Evolutionary conservation across 1,284 basidiomycete species (phyloP).

Genomic region (Ceratobasidium sp.): DNA sequence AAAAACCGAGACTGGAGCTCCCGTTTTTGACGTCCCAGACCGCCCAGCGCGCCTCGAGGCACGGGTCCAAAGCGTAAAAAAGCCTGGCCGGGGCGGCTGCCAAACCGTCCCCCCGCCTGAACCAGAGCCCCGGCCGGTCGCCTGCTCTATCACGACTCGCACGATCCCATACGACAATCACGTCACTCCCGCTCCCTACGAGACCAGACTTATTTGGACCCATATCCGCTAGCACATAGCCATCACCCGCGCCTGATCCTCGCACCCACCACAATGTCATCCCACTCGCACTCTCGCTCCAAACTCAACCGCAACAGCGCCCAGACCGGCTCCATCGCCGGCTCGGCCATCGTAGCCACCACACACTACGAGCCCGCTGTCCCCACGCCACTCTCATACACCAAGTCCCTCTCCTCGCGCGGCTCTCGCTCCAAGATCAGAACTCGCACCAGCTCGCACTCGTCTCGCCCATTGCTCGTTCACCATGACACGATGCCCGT

Average conservation of each 20-base stretch:
- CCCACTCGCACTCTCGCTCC: conserved; percentile 28
- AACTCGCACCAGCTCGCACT: conserved; percentile 26
- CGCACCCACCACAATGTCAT: conserved; percentile 28
- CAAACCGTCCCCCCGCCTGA: conserved; percentile 25
- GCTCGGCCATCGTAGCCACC: conserved; percentile 1
- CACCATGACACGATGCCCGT: conserved; percentile 8
- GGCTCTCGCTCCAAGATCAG: conserved; percentile 32
- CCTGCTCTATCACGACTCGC: conserved; percentile 23
- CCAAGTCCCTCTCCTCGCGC: conserved; percentile 26
- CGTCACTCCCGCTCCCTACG: conserved; percentile 4
- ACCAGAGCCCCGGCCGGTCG: not conserved
- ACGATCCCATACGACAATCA: conserved; percentile 24
- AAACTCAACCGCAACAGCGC: conserved; percentile 31
- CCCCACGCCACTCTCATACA: conserved; percentile 21
- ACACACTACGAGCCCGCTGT: conserved; percentile 15
- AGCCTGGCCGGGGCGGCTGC: conserved; percentile 12
- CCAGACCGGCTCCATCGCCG: conserved; percentile 22
- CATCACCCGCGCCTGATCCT: not conserved
- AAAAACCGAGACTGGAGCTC: conserved; percentile 22
- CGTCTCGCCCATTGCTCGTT: conserved; percentile 20
- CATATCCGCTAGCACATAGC: conserved; percentile 16
- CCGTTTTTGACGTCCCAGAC: conserved; percentile 6
- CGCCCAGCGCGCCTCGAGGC: conserved; percentile 32
- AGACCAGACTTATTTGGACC: conserved; percentile 7
- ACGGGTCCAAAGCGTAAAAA: conserved; percentile 17